Conservation (phyloP, 805 yeast genomes). For the Ascoidea asiatica region DNA sequence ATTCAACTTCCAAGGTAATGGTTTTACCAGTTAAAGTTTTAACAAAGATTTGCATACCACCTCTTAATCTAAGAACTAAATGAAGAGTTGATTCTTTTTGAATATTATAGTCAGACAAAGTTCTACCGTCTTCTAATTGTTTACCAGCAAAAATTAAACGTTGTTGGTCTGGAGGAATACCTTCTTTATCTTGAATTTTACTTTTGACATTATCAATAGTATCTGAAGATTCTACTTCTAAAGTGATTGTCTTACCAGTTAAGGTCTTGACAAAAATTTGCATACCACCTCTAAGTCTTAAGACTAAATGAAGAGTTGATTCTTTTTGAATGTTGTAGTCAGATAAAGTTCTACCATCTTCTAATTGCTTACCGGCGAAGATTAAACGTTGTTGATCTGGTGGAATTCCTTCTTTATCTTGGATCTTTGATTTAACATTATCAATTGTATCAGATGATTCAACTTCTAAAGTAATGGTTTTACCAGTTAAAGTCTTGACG, state of each 20-base stretch:
- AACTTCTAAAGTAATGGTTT: slow-evolving; percentile 47
- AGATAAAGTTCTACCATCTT: slow-evolving; percentile 58
- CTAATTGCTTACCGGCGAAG: slow-evolving; percentile 61
- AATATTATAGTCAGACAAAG: slow-evolving; percentile 57
- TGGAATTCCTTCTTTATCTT: slow-evolving; percentile 61
- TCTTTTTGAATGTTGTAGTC: slow-evolving; percentile 66
- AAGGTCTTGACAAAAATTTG: slow-evolving; percentile 33
- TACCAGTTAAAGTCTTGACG: slow-evolving; percentile 47
- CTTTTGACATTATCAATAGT: slow-evolving; percentile 49
- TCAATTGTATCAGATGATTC: slow-evolving; percentile 51
- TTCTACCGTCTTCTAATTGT: slow-evolving; percentile 61
- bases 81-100: slow-evolving; percentile 62
- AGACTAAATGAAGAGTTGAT: slow-evolving; percentile 55
- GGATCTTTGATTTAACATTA: slow-evolving; percentile 49
- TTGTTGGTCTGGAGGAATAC: slow-evolving; percentile 63
- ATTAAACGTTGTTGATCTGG: slow-evolving; percentile 62
- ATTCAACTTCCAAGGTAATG: slow-evolving; percentile 94
- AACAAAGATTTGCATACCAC: slow-evolving; percentile 35
- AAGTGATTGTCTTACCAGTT: slow-evolving; percentile 49
- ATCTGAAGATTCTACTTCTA: slow-evolving; percentile 49
- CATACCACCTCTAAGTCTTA: slow-evolving; percentile 61
- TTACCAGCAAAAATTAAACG: slow-evolving; percentile 62
- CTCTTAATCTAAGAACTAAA: slow-evolving; percentile 62
- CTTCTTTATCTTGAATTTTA: slow-evolving; percentile 59
- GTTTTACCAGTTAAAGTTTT: slow-evolving; percentile 36